Evolutionary conservation across 306 rosid species (phyloP), one percentile per base, ranked within the genome.

Genomic region (Quercus robur): DNA sequence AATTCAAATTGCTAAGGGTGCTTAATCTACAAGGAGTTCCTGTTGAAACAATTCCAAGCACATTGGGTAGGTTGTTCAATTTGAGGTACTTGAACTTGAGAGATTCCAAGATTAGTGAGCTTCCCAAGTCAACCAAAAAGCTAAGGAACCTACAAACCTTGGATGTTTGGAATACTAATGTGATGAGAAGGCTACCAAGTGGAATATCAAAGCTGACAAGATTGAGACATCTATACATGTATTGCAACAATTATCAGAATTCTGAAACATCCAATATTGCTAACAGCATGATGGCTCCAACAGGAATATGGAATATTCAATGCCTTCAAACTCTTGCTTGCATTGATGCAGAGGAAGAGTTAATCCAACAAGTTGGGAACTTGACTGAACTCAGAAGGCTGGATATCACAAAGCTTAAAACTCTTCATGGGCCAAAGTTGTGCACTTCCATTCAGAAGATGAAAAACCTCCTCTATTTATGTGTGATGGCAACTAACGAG

Each of bases 1-100:
- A 63, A 63, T 63, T 63, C 70, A 63, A 63, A 63, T 63, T 63
- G 70, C 21, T 63, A 15, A 63, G 70, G 70, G 70, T 28, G 41
- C 70, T 63, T 17, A 35, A 63, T 26, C 70, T 28, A 14, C 70
- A 63, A 63, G 44, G 70, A 5, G 13, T 28, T 63, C 44, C 70
- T 15, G 7, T 30, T 30, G 70, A 30, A 64, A 64, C n/a, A 64
- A 30, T 64, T 5, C 70, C 70, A 15, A 17, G 70, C 70, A 64
- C 21, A 28, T 15, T 64, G 21, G 41, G 31, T 38, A 14, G 41
- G 19, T 30, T 64, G 70, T 64, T 64, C 44, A 64, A 64, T 64
- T 30, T 64, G 70, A 64, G 70, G 70, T 30, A 64, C 70, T 64
- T 64, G 70, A 64, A 64, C 44, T 17, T 64, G 10, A 64, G 44